Evolutionary conservation across 2,329 filamentous ascomycete species (phyloP).

Genomic region (Cladophialophora immunda): DNA sequence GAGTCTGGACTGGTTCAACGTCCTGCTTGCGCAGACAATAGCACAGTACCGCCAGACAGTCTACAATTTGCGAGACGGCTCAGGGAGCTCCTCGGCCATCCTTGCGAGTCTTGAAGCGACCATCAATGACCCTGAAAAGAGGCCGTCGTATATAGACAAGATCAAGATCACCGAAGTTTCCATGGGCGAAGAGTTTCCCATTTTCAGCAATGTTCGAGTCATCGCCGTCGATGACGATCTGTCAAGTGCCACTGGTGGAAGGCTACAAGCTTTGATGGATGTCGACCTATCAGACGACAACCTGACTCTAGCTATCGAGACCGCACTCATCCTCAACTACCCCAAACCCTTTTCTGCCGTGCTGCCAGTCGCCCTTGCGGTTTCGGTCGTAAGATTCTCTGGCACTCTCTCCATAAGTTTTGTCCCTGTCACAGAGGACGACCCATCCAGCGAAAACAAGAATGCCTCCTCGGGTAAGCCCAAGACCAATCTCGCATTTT

Average conservation of each 20-base stretch:
- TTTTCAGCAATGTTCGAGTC: slow-evolving; percentile 96
- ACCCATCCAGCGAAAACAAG: slow-evolving; percentile 40
- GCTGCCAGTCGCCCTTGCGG: slow-evolving; percentile 87
- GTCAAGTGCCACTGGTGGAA: slow-evolving; percentile 68
- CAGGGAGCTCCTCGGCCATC: slow-evolving; percentile 66
- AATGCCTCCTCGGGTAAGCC: slow-evolving; percentile 63
- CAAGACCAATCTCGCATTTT: slow-evolving; percentile 88
- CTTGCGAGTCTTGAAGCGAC: slow-evolving; percentile 83
- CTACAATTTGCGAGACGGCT: slow-evolving; percentile 76
- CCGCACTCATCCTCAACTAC: slow-evolving; percentile 92
- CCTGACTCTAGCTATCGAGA: slow-evolving; percentile 93
- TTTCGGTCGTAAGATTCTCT: slow-evolving; percentile 92
- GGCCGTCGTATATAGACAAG: slow-evolving; percentile 91
- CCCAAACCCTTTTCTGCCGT: slow-evolving; percentile 89
- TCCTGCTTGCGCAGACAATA: slow-evolving; percentile 93
- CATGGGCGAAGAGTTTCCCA: slow-evolving; percentile 95
- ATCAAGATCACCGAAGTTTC: slow-evolving; percentile 94
- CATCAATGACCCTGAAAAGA: slow-evolving; percentile 84
- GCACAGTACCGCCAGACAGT: slow-evolving; percentile 94
- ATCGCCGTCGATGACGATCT: slow-evolving; percentile 74
- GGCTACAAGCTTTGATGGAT: slow-evolving; percentile 94
- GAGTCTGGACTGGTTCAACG: slow-evolving; percentile 98
- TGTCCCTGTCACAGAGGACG: slow-evolving; percentile 70
- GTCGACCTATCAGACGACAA: slow-evolving; percentile 92
- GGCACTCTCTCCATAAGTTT: slow-evolving; percentile 94